These are phyloP conservation scores for Debaryomycetaceae sp. DNA, from an alignment of 1,139 yeast genomes.

Conservation along the genomic window DNA sequence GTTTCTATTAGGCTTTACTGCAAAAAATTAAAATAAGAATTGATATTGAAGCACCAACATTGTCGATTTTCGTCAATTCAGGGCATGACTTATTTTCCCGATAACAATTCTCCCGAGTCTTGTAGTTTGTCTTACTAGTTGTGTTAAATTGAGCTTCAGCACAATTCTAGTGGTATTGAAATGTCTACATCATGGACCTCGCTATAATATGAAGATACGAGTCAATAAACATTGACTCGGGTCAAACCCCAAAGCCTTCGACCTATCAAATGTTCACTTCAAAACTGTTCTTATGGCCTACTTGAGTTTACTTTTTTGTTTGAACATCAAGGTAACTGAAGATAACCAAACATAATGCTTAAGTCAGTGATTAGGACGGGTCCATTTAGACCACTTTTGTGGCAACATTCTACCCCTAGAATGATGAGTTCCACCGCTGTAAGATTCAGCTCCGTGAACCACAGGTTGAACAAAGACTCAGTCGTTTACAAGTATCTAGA, in stretches of 20 bases:
- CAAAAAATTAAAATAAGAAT: too few relatives aligned
- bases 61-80: too few relatives aligned
- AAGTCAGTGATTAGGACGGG: neutral
- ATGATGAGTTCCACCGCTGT: slow-evolving; percentile 3
- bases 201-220: neutral
- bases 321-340: neutral
- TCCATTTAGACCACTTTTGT: neutral
- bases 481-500: slow-evolving; percentile 49
- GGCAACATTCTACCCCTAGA: slow-evolving; percentile 3
- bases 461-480: slow-evolving; percentile 50
- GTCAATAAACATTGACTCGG: neutral
- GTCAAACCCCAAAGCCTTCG: neutral
- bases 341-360: neutral
- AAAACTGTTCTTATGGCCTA: neutral
- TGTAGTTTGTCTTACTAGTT: too few relatives aligned
- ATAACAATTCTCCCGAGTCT: too few relatives aligned
- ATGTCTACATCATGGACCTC: too few relatives aligned
- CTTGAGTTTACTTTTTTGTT: neutral
- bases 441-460: slow-evolving; percentile 39
- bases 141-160: too few relatives aligned
- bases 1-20: too few relatives aligned
- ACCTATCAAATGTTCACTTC: neutral
- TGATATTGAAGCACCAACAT: too few relatives aligned
- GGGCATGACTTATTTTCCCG: too few relatives aligned
- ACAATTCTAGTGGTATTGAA: too few relatives aligned